Percentiles rank a stretch among this genome's conserved stretches.
Conservation (phyloP, 176 grass and related monocot genomes). For the Lolium rigidum region DNA sequence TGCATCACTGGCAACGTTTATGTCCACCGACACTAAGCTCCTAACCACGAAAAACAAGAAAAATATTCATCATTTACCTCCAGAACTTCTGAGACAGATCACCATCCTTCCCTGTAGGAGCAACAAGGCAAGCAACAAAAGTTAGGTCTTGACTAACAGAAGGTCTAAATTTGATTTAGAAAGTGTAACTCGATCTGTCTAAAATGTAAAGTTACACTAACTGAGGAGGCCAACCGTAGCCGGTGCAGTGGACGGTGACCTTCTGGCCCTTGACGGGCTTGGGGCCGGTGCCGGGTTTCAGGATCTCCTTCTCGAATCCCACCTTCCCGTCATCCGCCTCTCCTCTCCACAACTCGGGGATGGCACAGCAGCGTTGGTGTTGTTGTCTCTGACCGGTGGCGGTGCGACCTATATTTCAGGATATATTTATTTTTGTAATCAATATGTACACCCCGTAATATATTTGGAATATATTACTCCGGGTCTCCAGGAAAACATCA, state of each 20-base stretch:
- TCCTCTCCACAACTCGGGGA: conserved; percentile 11
- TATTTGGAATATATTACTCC: too few relatives aligned
- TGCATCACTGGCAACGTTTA: background rate
- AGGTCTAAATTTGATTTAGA: background rate
- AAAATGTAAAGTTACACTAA: background rate
- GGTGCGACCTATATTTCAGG: background rate
- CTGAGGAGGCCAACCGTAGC: conserved; percentile 62
- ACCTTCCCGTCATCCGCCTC: conserved; percentile 37
- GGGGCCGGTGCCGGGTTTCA: conserved; percentile 72
- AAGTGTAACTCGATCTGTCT: background rate
- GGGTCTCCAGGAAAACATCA: background rate
- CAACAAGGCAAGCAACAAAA: conserved; percentile 13
- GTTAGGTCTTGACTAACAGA: background rate
- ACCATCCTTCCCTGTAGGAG: conserved; percentile 74
- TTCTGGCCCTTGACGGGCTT: conserved; percentile 85
- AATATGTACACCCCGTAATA: background rate
- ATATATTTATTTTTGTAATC: background rate
- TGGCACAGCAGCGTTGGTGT: conserved; percentile 8
- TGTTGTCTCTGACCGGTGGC: background rate
- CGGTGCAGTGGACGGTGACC: conserved; percentile 98
- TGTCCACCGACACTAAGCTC: background rate
- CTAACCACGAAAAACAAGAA: background rate
- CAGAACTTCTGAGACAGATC: conserved; percentile 94
- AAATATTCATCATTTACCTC: conserved; percentile 60
- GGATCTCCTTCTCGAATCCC: conserved; percentile 82